Percentiles rank a stretch among this genome's conserved stretches.
Conservation (phyloP, 495 filamentous ascomycete species). For the Talaromyces adpressus region DNA sequence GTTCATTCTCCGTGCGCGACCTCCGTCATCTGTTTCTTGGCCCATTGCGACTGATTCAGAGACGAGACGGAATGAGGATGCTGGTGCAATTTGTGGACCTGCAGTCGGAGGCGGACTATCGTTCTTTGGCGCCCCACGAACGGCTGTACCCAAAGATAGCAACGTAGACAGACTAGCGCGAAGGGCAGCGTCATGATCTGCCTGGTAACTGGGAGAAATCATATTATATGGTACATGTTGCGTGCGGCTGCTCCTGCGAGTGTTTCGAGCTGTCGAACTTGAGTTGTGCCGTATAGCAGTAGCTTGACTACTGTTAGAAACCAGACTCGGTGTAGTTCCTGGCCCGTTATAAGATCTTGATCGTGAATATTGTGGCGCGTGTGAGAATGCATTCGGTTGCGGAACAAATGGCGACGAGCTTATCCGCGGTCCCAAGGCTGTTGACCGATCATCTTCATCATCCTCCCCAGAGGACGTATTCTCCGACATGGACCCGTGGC, state of each 20-base stretch:
- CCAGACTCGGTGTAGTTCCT: constrained; percentile 31
- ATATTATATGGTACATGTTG: constrained; percentile 50
- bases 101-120: constrained; percentile 20
- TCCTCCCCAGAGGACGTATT: constrained; percentile 31
- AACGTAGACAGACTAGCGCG: constrained; percentile 89
- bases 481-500: constrained; percentile 15
- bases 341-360: constrained; percentile 37
- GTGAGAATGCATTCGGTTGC: constrained; percentile 84
- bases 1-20: constrained; percentile 11
- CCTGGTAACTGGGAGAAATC: constrained; percentile 69
- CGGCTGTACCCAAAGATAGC: constrained; percentile 87
- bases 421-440: constrained; percentile 62
- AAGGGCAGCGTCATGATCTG: constrained; percentile 88
- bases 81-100: constrained; percentile 33
- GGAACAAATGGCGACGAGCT: constrained; percentile 64
- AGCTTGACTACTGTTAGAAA: constrained; percentile 33
- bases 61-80: constrained; percentile 51
- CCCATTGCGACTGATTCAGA: constrained; percentile 68
- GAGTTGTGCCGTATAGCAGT: constrained; percentile 31
- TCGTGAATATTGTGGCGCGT: constrained; percentile 60
- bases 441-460: constrained; percentile 68
- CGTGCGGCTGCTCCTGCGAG: constrained; percentile 22
- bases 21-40: constrained; percentile 25
- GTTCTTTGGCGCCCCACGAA: constrained; percentile 69
- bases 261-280: constrained; percentile 22